Evolutionary conservation across 2,329 filamentous ascomycete genomes (phyloP).

Genomic region (Aureobasidium sp.): DNA sequence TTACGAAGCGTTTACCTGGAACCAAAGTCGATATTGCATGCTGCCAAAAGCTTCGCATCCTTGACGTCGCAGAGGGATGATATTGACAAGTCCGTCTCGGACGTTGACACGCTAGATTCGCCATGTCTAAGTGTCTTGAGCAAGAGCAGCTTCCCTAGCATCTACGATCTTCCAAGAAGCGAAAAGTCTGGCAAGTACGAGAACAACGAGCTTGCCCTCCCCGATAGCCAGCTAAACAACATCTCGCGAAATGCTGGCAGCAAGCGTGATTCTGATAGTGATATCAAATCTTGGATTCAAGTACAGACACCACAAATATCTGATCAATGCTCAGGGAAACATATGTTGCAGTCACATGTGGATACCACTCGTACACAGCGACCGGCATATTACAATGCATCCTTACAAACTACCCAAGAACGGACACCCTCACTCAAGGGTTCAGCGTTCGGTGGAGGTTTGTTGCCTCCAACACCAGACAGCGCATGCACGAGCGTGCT

Average conservation of each 20-base stretch:
- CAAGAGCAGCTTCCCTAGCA: constrained; percentile 33
- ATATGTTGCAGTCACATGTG: background rate
- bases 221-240: background rate
- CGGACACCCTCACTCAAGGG: constrained; percentile 16
- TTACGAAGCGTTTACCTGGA: constrained; percentile 31
- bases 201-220: too few relatives aligned
- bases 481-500: constrained; percentile 29
- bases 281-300: constrained; percentile 5
- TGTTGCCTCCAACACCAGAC: constrained; percentile 30
- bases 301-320: constrained; percentile 1
- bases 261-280: background rate
- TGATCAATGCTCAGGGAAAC: background rate
- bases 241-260: background rate
- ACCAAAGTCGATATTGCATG: constrained; percentile 24
- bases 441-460: constrained; percentile 23
- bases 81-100: constrained; percentile 22
- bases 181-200: background rate
- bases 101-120: constrained; percentile 26
- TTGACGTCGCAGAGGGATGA: constrained; percentile 27
- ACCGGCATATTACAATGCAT: background rate
- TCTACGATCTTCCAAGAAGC: constrained; percentile 24
- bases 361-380: background rate
- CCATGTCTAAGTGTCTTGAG: constrained; percentile 31
- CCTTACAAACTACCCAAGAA: background rate
- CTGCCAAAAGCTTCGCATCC: constrained; percentile 31